Percentiles rank a stretch among this genome's conserved stretches.
These are phyloP conservation scores for Furcasterigmium sp. DNA, from an alignment of 2,329 filamentous ascomycete species.

Conservation along the genomic window DNA sequence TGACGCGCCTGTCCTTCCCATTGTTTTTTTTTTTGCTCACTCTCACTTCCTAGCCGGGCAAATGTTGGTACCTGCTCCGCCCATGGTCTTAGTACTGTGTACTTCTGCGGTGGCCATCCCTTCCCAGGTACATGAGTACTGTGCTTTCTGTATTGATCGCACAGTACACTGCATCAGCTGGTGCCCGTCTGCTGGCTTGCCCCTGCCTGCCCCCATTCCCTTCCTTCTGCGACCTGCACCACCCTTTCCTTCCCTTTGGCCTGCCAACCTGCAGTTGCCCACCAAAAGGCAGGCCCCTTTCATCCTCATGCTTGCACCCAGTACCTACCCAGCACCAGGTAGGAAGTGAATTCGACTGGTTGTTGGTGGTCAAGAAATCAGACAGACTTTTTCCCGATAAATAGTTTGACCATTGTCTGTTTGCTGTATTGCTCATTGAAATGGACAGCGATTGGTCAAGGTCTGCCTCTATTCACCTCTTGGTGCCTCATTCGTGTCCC, in stretches of 20 bases:
- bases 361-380: too few species aligned
- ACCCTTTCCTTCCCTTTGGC: background rate
- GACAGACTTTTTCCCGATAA: too few species aligned
- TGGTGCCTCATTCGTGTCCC: too few species aligned
- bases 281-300: background rate
- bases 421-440: too few species aligned
- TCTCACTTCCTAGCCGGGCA: too few species aligned
- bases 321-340: too few species aligned
- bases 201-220: background rate
- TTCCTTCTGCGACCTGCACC: background rate
- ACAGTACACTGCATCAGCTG: background rate
- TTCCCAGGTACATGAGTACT: background rate
- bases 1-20: background rate
- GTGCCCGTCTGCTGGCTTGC: background rate
- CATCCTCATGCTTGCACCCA: too few species aligned
- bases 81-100: background rate
- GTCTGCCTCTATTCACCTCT: too few species aligned
- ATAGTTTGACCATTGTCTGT: too few species aligned
- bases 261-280: background rate
- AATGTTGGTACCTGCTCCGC: background rate
- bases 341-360: too few species aligned
- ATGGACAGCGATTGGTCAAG: too few species aligned
- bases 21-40: background rate
- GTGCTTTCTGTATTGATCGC: too few species aligned
- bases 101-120: background rate